Conservation (phyloP, 2,329 filamentous ascomycete species). For the Aspergillus amoenus region DNA sequence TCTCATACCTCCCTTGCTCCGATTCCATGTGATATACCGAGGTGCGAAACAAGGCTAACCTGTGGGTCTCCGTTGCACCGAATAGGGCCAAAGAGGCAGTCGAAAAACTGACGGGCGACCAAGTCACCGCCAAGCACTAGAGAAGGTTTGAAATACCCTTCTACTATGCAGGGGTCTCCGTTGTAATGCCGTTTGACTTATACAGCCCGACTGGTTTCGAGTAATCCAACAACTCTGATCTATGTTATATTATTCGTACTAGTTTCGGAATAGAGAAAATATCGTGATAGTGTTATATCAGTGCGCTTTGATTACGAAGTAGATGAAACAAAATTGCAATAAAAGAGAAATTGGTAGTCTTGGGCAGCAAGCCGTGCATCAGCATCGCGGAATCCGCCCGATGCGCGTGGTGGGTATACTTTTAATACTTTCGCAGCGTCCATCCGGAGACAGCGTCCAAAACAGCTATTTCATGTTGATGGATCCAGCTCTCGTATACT, state of each 20-base stretch:
- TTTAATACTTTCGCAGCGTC: no score
- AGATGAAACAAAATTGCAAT: no score
- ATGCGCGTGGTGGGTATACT: no score
- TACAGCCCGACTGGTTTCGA: constrained; percentile 1
- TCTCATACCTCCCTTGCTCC: constrained; percentile 2
- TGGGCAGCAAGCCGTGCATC: no score
- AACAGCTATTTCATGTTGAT: no score
- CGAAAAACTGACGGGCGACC: constrained; percentile 64
- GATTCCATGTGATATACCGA: constrained; percentile 29
- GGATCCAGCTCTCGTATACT: no score
- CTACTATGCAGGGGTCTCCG: constrained; percentile 23
- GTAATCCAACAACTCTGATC: not conserved
- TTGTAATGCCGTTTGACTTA: not conserved
- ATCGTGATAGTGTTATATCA: not conserved
- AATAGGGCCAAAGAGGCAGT: constrained; percentile 64
- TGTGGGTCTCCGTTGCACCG: constrained; percentile 26
- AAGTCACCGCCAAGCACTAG: constrained; percentile 65
- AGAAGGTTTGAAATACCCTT: constrained; percentile 43
- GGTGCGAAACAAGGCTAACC: constrained; percentile 27
- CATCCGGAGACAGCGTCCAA: no score
- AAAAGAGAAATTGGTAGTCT: no score
- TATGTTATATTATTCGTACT: not conserved
- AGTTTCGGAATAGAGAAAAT: constrained; percentile 9
- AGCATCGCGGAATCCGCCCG: no score
- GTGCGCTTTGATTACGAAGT: not conserved